Conservation (phyloP, 2,329 filamentous ascomycete species). For the Ceratocystis destructans region DNA sequence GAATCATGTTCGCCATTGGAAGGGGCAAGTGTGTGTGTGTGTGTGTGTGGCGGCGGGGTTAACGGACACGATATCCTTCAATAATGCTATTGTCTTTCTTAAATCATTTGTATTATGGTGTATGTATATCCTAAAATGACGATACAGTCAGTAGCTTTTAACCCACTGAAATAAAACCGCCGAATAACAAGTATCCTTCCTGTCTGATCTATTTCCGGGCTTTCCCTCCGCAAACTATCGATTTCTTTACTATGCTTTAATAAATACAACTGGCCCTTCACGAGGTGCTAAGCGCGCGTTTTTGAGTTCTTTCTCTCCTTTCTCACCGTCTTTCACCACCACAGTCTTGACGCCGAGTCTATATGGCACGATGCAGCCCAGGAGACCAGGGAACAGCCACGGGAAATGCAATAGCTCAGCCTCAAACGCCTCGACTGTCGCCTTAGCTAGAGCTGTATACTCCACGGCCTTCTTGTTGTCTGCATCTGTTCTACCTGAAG, state of each 20-base stretch:
- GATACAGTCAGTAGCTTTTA: background rate
- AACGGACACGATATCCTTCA: background rate
- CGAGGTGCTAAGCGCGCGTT: conserved; percentile 8
- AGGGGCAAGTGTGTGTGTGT: too few species aligned
- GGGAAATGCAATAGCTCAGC: conserved; percentile 86
- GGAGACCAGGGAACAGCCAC: conserved; percentile 73
- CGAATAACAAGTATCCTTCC: too few species aligned
- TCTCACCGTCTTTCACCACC: background rate
- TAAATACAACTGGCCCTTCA: conserved; percentile 8
- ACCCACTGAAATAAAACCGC: background rate
- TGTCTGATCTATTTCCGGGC: background rate
- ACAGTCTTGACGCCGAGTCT: conserved; percentile 48
- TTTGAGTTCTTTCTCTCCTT: conserved; percentile 3
- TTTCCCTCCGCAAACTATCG: background rate
- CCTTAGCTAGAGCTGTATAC: conserved; percentile 52
- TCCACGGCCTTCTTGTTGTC: background rate
- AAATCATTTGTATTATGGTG: background rate
- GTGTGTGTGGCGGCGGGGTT: background rate
- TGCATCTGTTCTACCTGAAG: conserved; percentile 30
- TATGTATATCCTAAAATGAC: background rate
- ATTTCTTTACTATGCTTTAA: conserved; percentile 4
- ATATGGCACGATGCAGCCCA: conserved; percentile 61
- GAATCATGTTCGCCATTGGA: too few species aligned
- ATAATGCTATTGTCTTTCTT: background rate
- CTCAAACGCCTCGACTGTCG: conserved; percentile 75